Evolutionary conservation across 306 rosid genomes (phyloP), one percentile per base, ranked within the genome.

Genomic region (Acacia confusa): DNA sequence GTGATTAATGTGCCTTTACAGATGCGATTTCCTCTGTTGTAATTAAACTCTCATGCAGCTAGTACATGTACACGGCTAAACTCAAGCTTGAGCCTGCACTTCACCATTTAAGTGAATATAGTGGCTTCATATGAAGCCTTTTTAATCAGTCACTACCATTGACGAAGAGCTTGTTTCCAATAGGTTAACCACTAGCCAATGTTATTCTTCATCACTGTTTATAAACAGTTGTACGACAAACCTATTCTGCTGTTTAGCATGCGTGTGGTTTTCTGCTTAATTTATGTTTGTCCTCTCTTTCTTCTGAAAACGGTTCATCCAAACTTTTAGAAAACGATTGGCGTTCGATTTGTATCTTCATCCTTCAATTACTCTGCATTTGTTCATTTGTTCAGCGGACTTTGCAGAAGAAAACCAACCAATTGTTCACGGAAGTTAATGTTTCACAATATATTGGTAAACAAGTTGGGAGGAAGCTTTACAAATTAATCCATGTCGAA

Each of bases 331-430:
- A 38, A 48, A 68, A 38, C 6, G 24, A 16, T 69, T 40, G 74
- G 40, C 65, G 7, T 67, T 25, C 8, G 16, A 25, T 60, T 60
- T 24, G 17, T 12, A 58, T 74, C 55, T 50, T 78, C 70, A 4
- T 72, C 65, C 63, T 57, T 60, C 43, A 45, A 28, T 78, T 65
- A 65, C 20, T 52, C 57, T 78, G 75, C 70, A 14, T 38, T 53
- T 72, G 72, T 30, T 38, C 44, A 10, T 12, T 45, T 9, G 22
- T 58, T 44, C 9, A 52, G 57, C n/a, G 76, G 17, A 28, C 69
- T 43, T 53, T 19, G 72, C 52, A 28, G 52, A 65, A 38, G 11
- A 1, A 66, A 34, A 3, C 11, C 36, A 6, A n/a, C 41, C 70
- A 32, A 11, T 27, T 24, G 19, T 20, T 63, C 65, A 34, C 17